These are phyloP conservation scores for Penicillium bialowiezense DNA, from an alignment of 495 filamentous ascomycete genomes.

Conservation along the genomic window DNA sequence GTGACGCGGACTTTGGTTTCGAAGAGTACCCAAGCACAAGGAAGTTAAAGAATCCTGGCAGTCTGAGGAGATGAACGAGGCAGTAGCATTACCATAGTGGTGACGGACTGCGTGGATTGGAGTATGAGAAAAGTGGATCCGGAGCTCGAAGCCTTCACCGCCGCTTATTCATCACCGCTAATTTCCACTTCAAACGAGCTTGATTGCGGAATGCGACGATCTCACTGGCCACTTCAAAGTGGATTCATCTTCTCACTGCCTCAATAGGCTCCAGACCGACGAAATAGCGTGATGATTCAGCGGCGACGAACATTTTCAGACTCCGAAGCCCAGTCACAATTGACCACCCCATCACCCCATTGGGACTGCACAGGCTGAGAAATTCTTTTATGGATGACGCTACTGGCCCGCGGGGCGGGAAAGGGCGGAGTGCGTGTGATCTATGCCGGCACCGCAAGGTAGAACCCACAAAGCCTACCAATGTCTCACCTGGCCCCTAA, in stretches of 20 bases:
- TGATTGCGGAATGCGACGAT: background rate
- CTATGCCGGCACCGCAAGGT: conserved; percentile 26
- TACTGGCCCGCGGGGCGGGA: conserved; percentile 10
- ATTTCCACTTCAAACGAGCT: background rate
- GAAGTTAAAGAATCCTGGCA: too few species aligned
- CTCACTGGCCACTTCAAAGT: background rate
- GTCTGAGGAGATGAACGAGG: too few species aligned
- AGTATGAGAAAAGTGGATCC: background rate
- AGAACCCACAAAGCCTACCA: background rate
- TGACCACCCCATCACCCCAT: background rate
- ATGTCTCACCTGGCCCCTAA: background rate
- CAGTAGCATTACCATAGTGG: too few species aligned
- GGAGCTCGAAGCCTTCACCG: background rate
- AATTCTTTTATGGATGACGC: conserved; percentile 6
- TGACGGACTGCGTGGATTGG: too few species aligned
- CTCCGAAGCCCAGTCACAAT: background rate
- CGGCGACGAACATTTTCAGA: background rate
- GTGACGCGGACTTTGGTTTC: background rate
- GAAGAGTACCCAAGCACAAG: too few species aligned
- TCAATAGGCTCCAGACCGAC: background rate
- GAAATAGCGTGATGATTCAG: conserved; percentile 6
- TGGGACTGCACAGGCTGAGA: background rate
- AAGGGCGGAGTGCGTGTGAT: conserved; percentile 23
- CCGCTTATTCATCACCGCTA: conserved; percentile 1
- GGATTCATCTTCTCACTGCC: background rate